Conservation (phyloP, 352 stramenopile species). For the Phytophthora quininea region DNA sequence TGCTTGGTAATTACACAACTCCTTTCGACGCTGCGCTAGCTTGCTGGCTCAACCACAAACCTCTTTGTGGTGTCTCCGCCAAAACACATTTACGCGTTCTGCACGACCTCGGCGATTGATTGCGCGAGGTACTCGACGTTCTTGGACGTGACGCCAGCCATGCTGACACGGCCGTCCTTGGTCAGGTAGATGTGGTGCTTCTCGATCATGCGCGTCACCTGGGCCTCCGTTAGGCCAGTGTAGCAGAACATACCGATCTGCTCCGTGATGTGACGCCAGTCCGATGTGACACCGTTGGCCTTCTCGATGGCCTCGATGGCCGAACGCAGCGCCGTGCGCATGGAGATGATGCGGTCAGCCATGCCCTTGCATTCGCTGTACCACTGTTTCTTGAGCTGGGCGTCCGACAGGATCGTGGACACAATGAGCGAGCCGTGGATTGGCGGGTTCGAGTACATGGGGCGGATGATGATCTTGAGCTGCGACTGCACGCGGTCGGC, state of each 20-base stretch:
- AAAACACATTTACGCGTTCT: conserved; percentile 67
- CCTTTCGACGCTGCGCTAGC: conserved; percentile 14
- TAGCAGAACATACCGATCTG: conserved; percentile 99
- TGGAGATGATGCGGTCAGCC: conserved; percentile 95
- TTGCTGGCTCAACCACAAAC: conserved; percentile 3
- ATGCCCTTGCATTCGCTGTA: conserved; percentile 96
- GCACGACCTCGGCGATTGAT: conserved; percentile 94
- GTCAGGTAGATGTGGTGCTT: conserved; percentile 99
- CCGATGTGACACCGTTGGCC: conserved; percentile 75
- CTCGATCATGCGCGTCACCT: conserved; percentile 94
- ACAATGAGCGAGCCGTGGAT: conserved; percentile 98
- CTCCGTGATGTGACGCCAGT: conserved; percentile 98
- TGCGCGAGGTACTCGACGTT: conserved; percentile 97
- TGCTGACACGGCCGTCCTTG: conserved; percentile 97
- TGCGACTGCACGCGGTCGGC: conserved; percentile 95
- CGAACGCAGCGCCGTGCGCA: conserved; percentile 89
- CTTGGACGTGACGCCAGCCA: conserved; percentile 96
- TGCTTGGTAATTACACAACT: conserved; percentile 23
- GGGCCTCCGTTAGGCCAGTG: conserved; percentile 95
- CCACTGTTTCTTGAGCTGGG: conserved; percentile 93
- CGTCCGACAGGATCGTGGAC: conserved; percentile 94
- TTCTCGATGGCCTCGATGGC: conserved; percentile 84
- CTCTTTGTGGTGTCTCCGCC: conserved; percentile 7
- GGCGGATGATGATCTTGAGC: conserved; percentile 99
- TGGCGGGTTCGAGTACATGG: conserved; percentile 99